phyloP scores from a whole-genome alignment of 1,139 yeast species.

The Wickerhamomyces sp. region DNA sequence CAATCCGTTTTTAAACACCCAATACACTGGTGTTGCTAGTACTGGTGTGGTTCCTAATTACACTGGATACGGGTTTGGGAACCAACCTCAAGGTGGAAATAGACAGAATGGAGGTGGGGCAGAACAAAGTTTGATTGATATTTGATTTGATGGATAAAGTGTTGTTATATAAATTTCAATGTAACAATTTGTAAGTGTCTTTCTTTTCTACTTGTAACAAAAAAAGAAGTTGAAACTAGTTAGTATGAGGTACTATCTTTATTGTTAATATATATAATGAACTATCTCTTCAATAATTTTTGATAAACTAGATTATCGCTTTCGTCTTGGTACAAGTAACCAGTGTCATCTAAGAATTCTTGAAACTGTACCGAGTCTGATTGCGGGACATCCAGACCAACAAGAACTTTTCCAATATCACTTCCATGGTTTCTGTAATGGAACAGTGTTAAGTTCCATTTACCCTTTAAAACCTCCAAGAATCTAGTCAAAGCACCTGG shows the following conservation, averaged over 20 bases:
- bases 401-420: constrained; percentile 86
- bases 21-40: constrained; percentile 70
- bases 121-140: constrained; percentile 25
- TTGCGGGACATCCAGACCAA: constrained; percentile 84
- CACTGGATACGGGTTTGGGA: constrained; percentile 95
- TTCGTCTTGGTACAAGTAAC: constrained; percentile 77
- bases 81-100: constrained; percentile 40
- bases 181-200: not conserved
- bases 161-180: not conserved
- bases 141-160: constrained; percentile 6
- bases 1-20: constrained; percentile 69
- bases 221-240: not conserved
- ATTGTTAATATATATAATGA: not conserved
- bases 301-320: constrained; percentile 79
- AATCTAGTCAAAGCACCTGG: constrained; percentile 90
- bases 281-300: constrained; percentile 50
- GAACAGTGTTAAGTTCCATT: constrained; percentile 92
- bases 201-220: not conserved
- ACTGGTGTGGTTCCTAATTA: constrained; percentile 57
- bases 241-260: not conserved
- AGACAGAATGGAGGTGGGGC: no score
- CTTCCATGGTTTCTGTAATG: constrained; percentile 97
- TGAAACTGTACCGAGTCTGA: constrained; percentile 62
- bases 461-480: constrained; percentile 61
- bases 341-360: constrained; percentile 62